Evolutionary conservation across 331 rosid genomes (phyloP), one percentile per base, ranked within the genome.

Genomic region (Stylosanthes scabra): DNA sequence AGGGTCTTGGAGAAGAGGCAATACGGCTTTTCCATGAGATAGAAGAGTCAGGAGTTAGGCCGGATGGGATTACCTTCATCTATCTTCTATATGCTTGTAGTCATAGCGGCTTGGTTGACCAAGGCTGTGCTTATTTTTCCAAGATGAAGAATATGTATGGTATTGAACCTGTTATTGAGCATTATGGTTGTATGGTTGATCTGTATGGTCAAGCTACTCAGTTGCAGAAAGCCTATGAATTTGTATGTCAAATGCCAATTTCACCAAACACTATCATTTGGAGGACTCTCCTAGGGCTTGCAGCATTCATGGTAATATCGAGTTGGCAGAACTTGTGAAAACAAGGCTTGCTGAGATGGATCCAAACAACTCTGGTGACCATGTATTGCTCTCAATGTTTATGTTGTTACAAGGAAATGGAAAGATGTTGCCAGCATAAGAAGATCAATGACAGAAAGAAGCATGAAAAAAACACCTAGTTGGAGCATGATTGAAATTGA

Each of bases 221-320:
- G 85, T 81, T 94, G 80, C 82, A 82, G 71, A 64, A 86, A 72
- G 98, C 97, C 58, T 89, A 81, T 73, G 96, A 86, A 27, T 88
- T 88, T 66, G 85, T 78, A 29, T 76, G 85, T 70, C 78, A 84
- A 64, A 85, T 94, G 95, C 93, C 96, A 67, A 40, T 91, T 74
- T 50, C 82, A 6, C 96, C 97, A 0, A 89, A 86, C 81, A 90
- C 84, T 54, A 77, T 93, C 66, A 87, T 91, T 71, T 94, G 98
- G 97, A 71, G 97, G 81, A 89, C 95, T 61, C 95, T 94, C 71
- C 89, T 89, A 7, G 98, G 67, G 97, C 99, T 75, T 91, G 97
- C 78, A 88, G 97, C 78, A 74, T 93, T 83, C 94, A 93, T 75
- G 96, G 95, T 41, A 70, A 91, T 45, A 79, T 89, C 8, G 83